Base-by-base conservation (phyloP, 164 flowering plant genomes). In the Santalum album region DNA sequence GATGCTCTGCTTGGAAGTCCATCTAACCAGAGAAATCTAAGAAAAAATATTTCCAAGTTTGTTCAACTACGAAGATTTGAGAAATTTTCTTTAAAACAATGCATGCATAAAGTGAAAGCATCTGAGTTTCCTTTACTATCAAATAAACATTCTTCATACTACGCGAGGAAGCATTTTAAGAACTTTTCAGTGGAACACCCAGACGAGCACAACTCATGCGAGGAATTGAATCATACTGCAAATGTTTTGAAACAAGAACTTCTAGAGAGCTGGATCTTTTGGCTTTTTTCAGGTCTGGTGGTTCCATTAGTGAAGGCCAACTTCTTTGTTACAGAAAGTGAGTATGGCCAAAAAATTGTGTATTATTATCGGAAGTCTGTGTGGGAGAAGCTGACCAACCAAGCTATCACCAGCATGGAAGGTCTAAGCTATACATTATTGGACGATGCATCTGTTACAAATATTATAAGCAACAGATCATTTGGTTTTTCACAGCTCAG, bases 261-360 rank as follows among this genome's bases (percentile, higher is more conserved):
- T 46, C 51, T 85, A 12, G 63, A 67, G 35, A 63, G 73, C 39
- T 94, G 96, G 96, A 73, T 94, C 2, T 73, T 59, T 64, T 94
- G 99, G 99, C 69, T 87, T 19, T 87, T 87, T 69, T 66, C 87
- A 18, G 29, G 20, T 69, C 40, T 90, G 3, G 69, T 94, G 14
- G 72, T 76, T 46, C 91, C 96, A 23, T 44, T 92, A 34, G 56
- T 90, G 26, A 72, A 72, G 58, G 74, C 91, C 32, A 73, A 84
- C 72, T 94, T 94, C 68, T 94, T 90, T 69, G 78, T 83, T 40
- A 94, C 97, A 42, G 96, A 87, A 68, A 85, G 71, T 70, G 83
- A 92, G 73, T 51, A 54, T 61, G 91, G 90, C 53, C 79, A 68
- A 51, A 78, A 67, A 56, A 79, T 80, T 18, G 23, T 87, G 12